A percentile compares a stretch with the other conserved stretches of the same genome.
Conservation (phyloP, 352 stramenopile species). For the Discostella stelligera region DNA sequence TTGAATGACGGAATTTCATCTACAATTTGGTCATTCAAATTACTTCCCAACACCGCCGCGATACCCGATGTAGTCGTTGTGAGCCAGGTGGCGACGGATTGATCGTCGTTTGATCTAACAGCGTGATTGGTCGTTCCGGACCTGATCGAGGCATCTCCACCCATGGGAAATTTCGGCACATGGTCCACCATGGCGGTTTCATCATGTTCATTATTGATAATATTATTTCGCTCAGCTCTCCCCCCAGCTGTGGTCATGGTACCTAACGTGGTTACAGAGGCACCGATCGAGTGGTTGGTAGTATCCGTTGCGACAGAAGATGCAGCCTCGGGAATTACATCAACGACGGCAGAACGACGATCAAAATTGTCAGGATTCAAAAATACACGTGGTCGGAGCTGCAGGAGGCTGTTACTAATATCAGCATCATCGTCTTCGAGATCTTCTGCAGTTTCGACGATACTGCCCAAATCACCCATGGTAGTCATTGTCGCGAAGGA, state of each 20-base stretch:
- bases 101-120: slow-evolving; percentile 38
- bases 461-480: slow-evolving; percentile 24
- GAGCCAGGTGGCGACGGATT: slow-evolving; percentile 46
- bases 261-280: slow-evolving; percentile 20
- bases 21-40: slow-evolving; percentile 26
- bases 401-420: neutral
- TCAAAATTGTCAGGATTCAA: neutral
- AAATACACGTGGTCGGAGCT: slow-evolving; percentile 11
- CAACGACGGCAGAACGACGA: slow-evolving; percentile 18
- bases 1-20: slow-evolving; percentile 25
- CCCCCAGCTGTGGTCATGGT: slow-evolving; percentile 29
- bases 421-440: slow-evolving; percentile 14
- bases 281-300: slow-evolving; percentile 21
- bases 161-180: slow-evolving; percentile 12
- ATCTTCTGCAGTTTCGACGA: slow-evolving; percentile 19
- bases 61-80: slow-evolving; percentile 25
- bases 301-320: slow-evolving; percentile 23
- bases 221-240: neutral
- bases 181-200: slow-evolving; percentile 11
- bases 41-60: slow-evolving; percentile 7
- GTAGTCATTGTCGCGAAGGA: slow-evolving; percentile 42
- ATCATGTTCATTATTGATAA: neutral
- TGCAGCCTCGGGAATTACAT: slow-evolving; percentile 22
- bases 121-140: slow-evolving; percentile 31
- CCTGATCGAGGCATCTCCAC: neutral